Evolutionary conservation across 768 basidiomycete species (phyloP).

Genomic region (Xanthoconium purpureum): DNA sequence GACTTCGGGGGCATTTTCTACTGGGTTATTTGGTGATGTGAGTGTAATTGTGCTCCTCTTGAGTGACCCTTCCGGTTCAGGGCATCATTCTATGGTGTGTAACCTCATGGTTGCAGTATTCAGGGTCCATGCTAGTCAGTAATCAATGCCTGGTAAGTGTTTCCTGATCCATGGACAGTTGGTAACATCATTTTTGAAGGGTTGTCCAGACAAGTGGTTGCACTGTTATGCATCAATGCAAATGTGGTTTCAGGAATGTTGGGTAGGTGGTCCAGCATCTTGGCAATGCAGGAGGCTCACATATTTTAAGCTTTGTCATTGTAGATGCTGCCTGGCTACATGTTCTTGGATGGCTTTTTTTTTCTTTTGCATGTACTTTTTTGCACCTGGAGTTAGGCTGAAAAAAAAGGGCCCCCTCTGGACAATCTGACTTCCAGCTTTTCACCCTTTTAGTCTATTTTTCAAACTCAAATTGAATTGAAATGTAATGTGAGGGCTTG

Average conservation of each 20-base stretch:
- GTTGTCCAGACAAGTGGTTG: too few relatives aligned
- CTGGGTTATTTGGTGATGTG: not conserved
- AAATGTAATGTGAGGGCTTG: too few relatives aligned
- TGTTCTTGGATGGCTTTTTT: not conserved
- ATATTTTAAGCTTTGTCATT: not conserved
- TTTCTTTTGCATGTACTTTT: not conserved
- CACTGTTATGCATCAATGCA: too few relatives aligned
- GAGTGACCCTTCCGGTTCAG: not conserved
- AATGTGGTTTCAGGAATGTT: too few relatives aligned
- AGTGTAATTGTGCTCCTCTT: not conserved
- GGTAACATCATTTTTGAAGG: too few relatives aligned
- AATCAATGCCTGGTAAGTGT: too few relatives aligned
- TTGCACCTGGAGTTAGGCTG: not conserved
- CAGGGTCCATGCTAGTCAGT: too few relatives aligned
- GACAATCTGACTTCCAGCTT: not conserved
- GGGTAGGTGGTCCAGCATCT: too few relatives aligned
- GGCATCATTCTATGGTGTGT: not conserved
- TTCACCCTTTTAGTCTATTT: not conserved
- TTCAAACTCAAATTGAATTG: too few relatives aligned
- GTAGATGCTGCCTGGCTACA: not conserved
- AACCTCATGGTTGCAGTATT: too few relatives aligned
- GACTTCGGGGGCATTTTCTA: not conserved
- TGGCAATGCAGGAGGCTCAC: too few relatives aligned
- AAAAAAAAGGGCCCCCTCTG: not conserved
- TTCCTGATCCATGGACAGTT: too few relatives aligned